Percentiles rank a stretch among this genome's conserved stretches.
Conservation (phyloP, 371 early-diverging fungal genomes). For the Modicella reniformis region DNA sequence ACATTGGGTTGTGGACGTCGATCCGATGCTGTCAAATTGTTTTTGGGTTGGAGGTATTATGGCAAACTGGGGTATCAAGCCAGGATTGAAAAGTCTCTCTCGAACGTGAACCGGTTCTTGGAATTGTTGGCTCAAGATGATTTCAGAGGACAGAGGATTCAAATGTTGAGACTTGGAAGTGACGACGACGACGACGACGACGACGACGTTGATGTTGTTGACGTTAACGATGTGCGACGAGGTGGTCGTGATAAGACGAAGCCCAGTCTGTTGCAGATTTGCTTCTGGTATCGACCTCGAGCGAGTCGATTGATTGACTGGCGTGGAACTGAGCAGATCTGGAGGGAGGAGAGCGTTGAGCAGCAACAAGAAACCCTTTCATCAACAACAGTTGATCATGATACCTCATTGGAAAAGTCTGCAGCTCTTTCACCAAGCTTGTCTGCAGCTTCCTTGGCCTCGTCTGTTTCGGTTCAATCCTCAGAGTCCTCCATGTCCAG, state of each 20-base stretch:
- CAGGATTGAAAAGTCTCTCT: slow-evolving; percentile 46
- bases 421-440: slow-evolving; percentile 23
- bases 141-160: slow-evolving; percentile 29
- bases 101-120: slow-evolving; percentile 41
- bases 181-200: slow-evolving; percentile 11
- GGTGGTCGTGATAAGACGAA: slow-evolving; percentile 11
- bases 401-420: background rate
- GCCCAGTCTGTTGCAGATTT: slow-evolving; percentile 46
- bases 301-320: slow-evolving; percentile 45
- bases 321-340: slow-evolving; percentile 39
- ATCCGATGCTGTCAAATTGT: slow-evolving; percentile 86
- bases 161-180: slow-evolving; percentile 47
- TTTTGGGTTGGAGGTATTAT: slow-evolving; percentile 84
- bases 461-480: slow-evolving; percentile 26
- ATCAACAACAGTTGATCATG: background rate
- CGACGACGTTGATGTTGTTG: background rate
- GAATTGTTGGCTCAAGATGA: slow-evolving; percentile 41
- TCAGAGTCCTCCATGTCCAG: slow-evolving; percentile 23
- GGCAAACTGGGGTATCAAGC: slow-evolving; percentile 59
- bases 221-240: background rate
- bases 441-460: slow-evolving; percentile 31
- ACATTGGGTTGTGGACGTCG: slow-evolving; percentile 88
- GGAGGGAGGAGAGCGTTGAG: slow-evolving; percentile 24
- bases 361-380: background rate
- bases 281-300: slow-evolving; percentile 53